Base-by-base conservation (phyloP, 345 rosid genomes). In the Aquilaria malaccensis region DNA sequence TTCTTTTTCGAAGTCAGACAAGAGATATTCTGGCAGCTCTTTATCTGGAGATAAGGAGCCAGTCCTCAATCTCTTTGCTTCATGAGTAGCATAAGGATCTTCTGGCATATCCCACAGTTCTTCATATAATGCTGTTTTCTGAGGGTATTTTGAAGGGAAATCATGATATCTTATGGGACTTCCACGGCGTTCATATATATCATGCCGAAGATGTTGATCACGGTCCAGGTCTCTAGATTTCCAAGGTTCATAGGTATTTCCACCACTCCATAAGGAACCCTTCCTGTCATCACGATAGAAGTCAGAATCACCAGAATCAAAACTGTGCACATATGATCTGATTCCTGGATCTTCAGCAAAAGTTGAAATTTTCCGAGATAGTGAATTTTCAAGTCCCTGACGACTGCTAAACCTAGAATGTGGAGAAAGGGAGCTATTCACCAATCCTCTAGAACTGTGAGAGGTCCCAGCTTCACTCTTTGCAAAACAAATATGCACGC, bases 401-500 rank as follows among this genome's bases (percentile, higher is more conserved):
- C 76, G 83, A 57, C 76, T 78, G 61, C 62, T 74, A 47, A 76
- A 76, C 70, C 79, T 81, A 57, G 67, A 71, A 68, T 48, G 78
- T 13, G 96, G 96, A 61, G 97, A 87, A 62, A 62, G 74, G 58
- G 93, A 65, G 63, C 68, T 71, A 70, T 74, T 62, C 11, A 70
- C 43, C 10, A 76, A 75, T 58, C 77, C 71, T 69, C 85, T 88
- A 73, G 84, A 82, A 60, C 77, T 74, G 69, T 56, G 78, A 58
- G 93, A 82, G 47, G 87, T 71, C 30, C 90, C 85, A 30, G 80
- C 74, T 47, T 93, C 97, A 68, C 77, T 87, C 85, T 77, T 89
- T 10, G 97, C 93, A 53, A 84, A 93, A 81, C 94, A 89, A 68
- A 93, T 89, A 70, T 87, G 97, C 48, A 93, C 98, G 37, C 94